phyloP scores from a whole-genome alignment of 2,329 filamentous ascomycete species.

The Torrubiella hemipterigena region DNA sequence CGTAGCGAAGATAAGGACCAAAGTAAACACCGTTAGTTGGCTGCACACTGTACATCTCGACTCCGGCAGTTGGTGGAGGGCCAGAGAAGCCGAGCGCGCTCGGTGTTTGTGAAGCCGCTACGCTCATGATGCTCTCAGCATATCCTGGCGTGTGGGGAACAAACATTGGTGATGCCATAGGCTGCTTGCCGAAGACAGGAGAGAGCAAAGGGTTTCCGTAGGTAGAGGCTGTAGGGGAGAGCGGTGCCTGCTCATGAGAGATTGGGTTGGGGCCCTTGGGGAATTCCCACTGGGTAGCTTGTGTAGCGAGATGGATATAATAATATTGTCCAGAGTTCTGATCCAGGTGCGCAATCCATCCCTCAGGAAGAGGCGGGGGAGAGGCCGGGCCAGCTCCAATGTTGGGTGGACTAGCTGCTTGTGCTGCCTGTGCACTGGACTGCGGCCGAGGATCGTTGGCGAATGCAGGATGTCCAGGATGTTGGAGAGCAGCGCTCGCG shows the following conservation, averaged over 20 bases:
- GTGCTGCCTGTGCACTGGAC: constrained; percentile 34
- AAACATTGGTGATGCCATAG: constrained; percentile 67
- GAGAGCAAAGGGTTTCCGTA: constrained; percentile 65
- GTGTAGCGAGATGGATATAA: constrained; percentile 91
- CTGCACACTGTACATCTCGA: constrained; percentile 87
- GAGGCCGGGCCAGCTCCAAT: constrained; percentile 50
- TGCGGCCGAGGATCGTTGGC: constrained; percentile 63
- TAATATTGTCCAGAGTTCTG: constrained; percentile 96
- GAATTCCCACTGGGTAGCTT: constrained; percentile 98
- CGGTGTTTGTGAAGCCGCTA: constrained; percentile 61
- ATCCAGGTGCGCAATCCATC: constrained; percentile 95
- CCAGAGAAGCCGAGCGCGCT: constrained; percentile 75
- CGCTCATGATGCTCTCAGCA: constrained; percentile 75
- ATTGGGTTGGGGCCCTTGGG: constrained; percentile 90
- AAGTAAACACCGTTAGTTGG: constrained; percentile 98
- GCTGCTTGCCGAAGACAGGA: constrained; percentile 46
- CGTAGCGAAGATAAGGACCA: constrained; percentile 87
- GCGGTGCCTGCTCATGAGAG: constrained; percentile 66
- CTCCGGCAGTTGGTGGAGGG: constrained; percentile 76
- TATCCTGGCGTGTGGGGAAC: constrained; percentile 75
- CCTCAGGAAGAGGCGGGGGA: constrained; percentile 87
- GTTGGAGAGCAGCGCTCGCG: constrained; percentile 41
- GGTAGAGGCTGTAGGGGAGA: constrained; percentile 70
- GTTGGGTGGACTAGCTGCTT: constrained; percentile 30
- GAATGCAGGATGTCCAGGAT: constrained; percentile 74